phyloP scores from a whole-genome alignment of 1,139 yeast genomes.

The Pichia sp. region DNA sequence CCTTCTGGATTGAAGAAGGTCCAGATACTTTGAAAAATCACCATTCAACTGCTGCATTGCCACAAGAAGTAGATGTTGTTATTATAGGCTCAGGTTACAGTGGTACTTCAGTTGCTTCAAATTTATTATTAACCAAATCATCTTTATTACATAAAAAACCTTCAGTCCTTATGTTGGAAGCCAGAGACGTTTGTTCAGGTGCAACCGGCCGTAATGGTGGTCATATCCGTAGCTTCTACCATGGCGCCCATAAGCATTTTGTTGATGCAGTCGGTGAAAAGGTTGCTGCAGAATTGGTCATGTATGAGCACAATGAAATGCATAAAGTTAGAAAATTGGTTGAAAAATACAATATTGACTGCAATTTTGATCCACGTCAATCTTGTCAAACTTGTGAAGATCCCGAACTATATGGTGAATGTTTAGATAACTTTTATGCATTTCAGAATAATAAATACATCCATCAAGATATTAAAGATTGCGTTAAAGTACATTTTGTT shows the following conservation, averaged over 20 bases:
- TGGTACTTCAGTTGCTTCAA: constrained; percentile 40
- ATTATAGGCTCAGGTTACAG: constrained; percentile 44
- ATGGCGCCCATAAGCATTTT: constrained; percentile 29
- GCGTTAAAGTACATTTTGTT: constrained; percentile 25
- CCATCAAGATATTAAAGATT: constrained; percentile 23
- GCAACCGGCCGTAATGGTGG: constrained; percentile 53
- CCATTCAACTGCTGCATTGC: constrained; percentile 21
- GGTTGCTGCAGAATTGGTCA: constrained; percentile 35
- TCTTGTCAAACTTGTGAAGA: constrained; percentile 37
- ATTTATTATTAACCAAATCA: constrained; percentile 31
- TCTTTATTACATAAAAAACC: constrained; percentile 10
- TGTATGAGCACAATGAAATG: constrained; percentile 34
- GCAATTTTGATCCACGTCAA: constrained; percentile 34
- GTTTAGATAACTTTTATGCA: constrained; percentile 23
- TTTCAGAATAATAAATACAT: constrained; percentile 27
- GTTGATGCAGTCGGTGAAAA: constrained; percentile 28
- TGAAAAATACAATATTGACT: constrained; percentile 35
- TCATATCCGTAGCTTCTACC: constrained; percentile 41
- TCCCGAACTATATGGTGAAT: constrained; percentile 15
- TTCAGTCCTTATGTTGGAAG: constrained; percentile 35
- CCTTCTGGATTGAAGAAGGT: constrained; percentile 25
- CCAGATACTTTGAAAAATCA: constrained; percentile 13
- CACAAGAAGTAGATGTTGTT: constrained; percentile 34
- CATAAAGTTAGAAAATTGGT: constrained; percentile 31
- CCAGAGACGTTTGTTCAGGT: constrained; percentile 43